Conservation (phyloP, 352 stramenopile species). For the Aphanomyces astaci region DNA sequence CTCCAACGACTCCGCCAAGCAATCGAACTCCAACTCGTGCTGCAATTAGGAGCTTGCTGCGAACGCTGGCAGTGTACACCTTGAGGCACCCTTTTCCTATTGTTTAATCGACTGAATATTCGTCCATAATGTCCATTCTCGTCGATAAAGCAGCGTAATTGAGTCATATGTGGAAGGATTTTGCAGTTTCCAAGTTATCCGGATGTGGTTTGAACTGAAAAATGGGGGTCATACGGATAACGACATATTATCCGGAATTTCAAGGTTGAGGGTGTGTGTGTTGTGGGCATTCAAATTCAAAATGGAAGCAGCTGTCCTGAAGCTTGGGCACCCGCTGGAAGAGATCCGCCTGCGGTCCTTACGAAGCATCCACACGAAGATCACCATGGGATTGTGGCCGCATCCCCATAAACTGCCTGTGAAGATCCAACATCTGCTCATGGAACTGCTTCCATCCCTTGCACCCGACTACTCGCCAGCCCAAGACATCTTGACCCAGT, state of each 20-base stretch:
- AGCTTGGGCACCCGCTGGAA: conserved; percentile 52
- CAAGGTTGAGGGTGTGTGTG: no score
- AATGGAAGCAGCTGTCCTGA: conserved; percentile 35
- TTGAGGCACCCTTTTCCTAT: neutral
- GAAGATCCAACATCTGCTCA: neutral
- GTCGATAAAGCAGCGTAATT: no score
- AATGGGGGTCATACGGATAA: neutral
- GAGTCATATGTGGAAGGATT: no score
- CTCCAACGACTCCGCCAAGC: conserved; percentile 8
- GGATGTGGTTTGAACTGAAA: no score
- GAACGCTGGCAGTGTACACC: no score
- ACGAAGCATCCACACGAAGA: conserved; percentile 53
- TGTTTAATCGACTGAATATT: no score
- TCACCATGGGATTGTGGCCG: conserved; percentile 21
- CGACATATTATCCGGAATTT: neutral
- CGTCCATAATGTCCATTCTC: no score
- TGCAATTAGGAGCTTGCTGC: conserved; percentile 27
- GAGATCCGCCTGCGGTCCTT: conserved; percentile 55
- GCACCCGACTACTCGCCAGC: neutral
- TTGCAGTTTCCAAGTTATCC: neutral
- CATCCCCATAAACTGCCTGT: neutral
- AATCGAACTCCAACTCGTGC: conserved; percentile 12
- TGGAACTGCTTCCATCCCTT: neutral
- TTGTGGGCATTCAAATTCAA: neutral
- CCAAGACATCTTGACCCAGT: neutral